Evolutionary conservation across 345 rosid genomes (phyloP).

Genomic region (Turritis glabra): DNA sequence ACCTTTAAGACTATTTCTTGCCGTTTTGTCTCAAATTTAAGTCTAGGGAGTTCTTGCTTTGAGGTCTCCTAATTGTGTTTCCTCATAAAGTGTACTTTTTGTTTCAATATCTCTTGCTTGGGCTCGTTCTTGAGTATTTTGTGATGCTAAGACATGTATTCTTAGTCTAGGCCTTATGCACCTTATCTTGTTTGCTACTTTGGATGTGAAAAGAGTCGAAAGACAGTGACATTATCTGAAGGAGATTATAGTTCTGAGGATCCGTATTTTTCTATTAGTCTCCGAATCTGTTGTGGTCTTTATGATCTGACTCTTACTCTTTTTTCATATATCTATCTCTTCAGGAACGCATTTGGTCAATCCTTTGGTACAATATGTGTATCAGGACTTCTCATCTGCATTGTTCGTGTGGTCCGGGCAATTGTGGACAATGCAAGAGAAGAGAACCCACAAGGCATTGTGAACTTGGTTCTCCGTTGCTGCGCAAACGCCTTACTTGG

Average conservation of each 20-base stretch:
- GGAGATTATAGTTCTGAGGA: neutral
- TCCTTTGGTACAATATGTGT: slow-evolving; percentile 84
- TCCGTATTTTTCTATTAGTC: neutral
- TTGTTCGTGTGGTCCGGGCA: slow-evolving; percentile 78
- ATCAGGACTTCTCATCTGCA: slow-evolving; percentile 76
- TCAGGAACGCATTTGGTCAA: slow-evolving; percentile 88
- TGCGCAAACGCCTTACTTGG: slow-evolving; percentile 63
- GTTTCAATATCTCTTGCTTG: neutral
- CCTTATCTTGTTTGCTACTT: neutral
- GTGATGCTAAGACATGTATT: neutral
- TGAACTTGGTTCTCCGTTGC: slow-evolving; percentile 59
- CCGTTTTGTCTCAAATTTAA: too few species aligned
- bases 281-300: neutral
- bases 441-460: slow-evolving; percentile 69
- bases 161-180: neutral
- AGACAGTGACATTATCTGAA: neutral
- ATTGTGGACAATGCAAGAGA: slow-evolving; percentile 77
- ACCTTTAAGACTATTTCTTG: too few species aligned
- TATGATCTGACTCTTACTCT: neutral
- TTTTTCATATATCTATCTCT: slow-evolving; percentile 5
- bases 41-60: too few species aligned
- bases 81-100: neutral
- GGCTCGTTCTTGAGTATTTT: neutral
- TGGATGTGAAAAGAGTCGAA: neutral
- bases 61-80: too few species aligned